Conservation (phyloP, 352 stramenopile species). For the Globisporangium radiosum region DNA sequence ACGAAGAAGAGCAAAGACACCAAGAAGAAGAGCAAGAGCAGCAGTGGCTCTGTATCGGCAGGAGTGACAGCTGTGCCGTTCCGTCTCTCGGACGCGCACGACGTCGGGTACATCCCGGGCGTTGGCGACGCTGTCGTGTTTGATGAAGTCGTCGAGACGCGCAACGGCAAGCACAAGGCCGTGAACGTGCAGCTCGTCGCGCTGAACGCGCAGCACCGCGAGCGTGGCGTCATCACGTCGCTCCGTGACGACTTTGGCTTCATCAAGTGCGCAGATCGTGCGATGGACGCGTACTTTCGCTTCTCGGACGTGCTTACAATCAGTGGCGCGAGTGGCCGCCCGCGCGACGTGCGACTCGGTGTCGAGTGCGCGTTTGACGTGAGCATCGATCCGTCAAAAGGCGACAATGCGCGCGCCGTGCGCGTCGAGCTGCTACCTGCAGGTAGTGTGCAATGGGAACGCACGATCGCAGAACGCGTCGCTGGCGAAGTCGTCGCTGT, state of each 20-base stretch:
- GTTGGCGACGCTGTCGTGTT: constrained; percentile 58
- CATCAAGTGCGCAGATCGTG: constrained; percentile 72
- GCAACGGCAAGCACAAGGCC: constrained; percentile 44
- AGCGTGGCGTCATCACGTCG: constrained; percentile 56
- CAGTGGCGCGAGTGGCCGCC: background rate
- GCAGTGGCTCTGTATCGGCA: background rate
- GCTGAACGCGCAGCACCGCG: constrained; percentile 60
- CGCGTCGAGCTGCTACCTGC: constrained; percentile 52
- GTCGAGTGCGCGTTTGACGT: constrained; percentile 75
- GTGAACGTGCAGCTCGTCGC: constrained; percentile 55
- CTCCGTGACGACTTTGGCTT: constrained; percentile 81
- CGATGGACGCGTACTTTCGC: constrained; percentile 65
- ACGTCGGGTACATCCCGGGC: constrained; percentile 56
- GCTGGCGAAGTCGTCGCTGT: constrained; percentile 38
- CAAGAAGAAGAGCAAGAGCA: constrained; percentile 38
- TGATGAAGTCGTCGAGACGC: constrained; percentile 69
- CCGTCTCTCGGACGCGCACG: constrained; percentile 49
- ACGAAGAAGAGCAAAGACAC: constrained; percentile 12
- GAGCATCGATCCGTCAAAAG: constrained; percentile 28
- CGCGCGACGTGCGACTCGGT: constrained; percentile 37
- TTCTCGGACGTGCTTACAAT: constrained; percentile 70
- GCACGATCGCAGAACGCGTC: constrained; percentile 27
- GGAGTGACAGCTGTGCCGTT: constrained; percentile 24
- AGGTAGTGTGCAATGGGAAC: constrained; percentile 63
- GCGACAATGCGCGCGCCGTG: constrained; percentile 48